phyloP scores from a whole-genome alignment of 805 yeast genomes.

The Komagataella phaffii region DNA sequence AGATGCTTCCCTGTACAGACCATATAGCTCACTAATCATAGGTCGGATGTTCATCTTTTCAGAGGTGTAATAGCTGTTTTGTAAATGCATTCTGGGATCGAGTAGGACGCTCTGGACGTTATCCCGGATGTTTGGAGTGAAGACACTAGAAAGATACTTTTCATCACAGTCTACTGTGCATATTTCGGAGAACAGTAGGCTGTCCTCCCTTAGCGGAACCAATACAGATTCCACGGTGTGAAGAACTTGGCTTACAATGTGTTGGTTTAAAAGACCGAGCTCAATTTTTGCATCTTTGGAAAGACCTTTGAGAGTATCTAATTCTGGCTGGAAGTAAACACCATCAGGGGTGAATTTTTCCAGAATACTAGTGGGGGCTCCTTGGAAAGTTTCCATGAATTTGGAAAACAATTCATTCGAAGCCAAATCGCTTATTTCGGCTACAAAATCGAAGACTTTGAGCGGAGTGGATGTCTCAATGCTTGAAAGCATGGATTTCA shows the following conservation, averaged over 20 bases:
- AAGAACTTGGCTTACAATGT: neutral
- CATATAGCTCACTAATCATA: constrained; percentile 41
- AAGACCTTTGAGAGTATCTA: neutral
- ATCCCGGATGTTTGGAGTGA: neutral
- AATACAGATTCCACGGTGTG: neutral
- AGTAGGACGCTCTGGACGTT: neutral
- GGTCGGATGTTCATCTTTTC: constrained; percentile 25
- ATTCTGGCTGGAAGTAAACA: neutral
- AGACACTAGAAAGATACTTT: neutral
- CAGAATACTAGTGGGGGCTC: constrained; percentile 5
- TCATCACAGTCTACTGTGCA: neutral
- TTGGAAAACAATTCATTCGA: constrained; percentile 9
- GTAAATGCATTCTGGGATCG: neutral
- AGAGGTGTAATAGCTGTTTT: constrained; percentile 8
- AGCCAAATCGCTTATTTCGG: neutral
- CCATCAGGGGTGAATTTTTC: neutral
- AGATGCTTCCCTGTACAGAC: constrained; percentile 70
- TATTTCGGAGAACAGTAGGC: neutral
- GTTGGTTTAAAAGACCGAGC: constrained; percentile 1
- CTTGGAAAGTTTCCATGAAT: neutral
- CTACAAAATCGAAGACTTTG: constrained; percentile 1
- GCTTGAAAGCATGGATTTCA: constrained; percentile 12
- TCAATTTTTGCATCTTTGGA: neutral
- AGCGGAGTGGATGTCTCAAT: constrained; percentile 4
- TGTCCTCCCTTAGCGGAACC: neutral